phyloP scores from a whole-genome alignment of 2,329 filamentous ascomycete species.

The Fusarium mundagurra region DNA sequence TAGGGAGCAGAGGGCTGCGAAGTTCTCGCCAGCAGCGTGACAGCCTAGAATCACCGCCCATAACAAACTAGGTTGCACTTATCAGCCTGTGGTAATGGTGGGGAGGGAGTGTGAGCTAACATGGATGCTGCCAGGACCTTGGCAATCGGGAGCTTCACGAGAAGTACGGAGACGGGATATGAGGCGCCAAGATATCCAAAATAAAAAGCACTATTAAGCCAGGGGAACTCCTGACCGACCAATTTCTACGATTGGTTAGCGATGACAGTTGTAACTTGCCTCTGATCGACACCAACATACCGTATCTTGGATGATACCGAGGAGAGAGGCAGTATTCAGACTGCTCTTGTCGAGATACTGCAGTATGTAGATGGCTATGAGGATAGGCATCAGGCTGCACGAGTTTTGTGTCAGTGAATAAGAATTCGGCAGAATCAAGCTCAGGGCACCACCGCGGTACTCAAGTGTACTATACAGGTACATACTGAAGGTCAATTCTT shows the following conservation, averaged over 20 bases:
- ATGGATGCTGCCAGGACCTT: not conserved
- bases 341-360: not conserved
- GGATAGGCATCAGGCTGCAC: not conserved
- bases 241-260: not conserved
- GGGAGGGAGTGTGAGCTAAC: not conserved
- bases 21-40: not conserved
- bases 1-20: not conserved
- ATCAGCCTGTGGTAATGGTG: fast-evolving
- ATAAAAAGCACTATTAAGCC: not conserved
- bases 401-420: not conserved
- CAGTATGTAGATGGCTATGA: not conserved
- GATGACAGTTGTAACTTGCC: fast-evolving
- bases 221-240: not conserved
- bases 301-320: not conserved
- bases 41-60: not conserved
- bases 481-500: not conserved
- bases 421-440: fast-evolving
- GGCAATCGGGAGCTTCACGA: not conserved
- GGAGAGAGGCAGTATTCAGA: not conserved
- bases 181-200: not conserved
- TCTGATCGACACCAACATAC: fast-evolving
- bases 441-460: fast-evolving
- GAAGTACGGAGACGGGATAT: not conserved
- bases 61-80: fast-evolving
- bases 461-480: fast-evolving